Base-by-base conservation (phyloP, 2,329 filamentous ascomycete genomes). In the Aspergillus sp. region DNA sequence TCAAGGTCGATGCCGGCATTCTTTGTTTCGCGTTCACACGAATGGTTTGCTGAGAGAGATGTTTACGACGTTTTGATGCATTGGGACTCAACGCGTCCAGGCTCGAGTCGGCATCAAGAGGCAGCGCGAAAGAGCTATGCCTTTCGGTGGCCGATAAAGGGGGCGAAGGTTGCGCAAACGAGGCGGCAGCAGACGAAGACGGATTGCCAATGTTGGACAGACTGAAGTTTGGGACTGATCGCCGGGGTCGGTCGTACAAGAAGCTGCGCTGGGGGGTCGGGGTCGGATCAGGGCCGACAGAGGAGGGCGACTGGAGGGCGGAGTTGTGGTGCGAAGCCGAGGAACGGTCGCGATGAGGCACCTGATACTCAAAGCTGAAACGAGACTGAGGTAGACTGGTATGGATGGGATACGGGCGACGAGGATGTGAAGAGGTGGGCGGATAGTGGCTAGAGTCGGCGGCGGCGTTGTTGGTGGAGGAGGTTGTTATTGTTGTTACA, bases 271-370 rank as follows among this genome's bases (percentile, higher is more conserved):
- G 72, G 40, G 73, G 75, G 46, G 73, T 70, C 46, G 75, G 66
- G n/a, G 73, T 69, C 19, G 75, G 70, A 40, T 73, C 74, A 37
- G 75, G 74, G 46, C 73, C 75, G 54, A 67, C 62, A 44, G 65
- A 69, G 28, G 70, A 74, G 57, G 53, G 49, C 47, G 43, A 34
- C 37, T 7, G 37, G 27, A 37, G 34, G 37, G 45, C 38, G 33
- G 45, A 44, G 44, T 37, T 43, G 41, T 40, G 37, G 44, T 52
- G 54, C 33, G 57, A 53, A 35, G 52, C 52, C 37, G 56, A 37
- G 33, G 48, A 50, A 45, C 49, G 41, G 34, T 45, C 53, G 48
- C 46, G 56, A 42, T 49, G 51, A 27, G 52, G 53, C 30, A 46
- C 44, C 33, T 51, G 48, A 41, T 49, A 54, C 36, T 58, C 53